Base-by-base conservation (phyloP, 768 basidiomycete genomes). In the Podaxis sp. region DNA sequence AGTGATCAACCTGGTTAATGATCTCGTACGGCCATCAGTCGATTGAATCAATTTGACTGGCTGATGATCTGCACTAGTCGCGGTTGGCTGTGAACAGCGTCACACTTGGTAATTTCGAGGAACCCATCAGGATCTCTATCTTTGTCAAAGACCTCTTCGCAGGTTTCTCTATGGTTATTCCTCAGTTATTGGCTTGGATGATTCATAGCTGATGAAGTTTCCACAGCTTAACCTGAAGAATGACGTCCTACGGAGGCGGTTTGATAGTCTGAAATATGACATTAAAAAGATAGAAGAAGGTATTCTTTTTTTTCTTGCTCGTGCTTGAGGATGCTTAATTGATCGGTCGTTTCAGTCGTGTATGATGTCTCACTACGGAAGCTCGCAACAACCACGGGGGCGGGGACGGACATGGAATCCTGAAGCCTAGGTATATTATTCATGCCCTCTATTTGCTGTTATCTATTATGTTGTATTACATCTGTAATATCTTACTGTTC, bases 251-350 rank as follows among this genome's bases (percentile, higher is more conserved):
- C 85, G 91, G 3, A 82, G 90, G 63, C 77, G 91, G 57, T 94
- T 90, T 69, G 91, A 93, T 69, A 85, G 89, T 65, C 76, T 93
- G 37, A 93, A 94, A 69, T 94, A 93, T 65, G 92, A 93, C 70
- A 83, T 94, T 64, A 93, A 93, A 73, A 93, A 92, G 68, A 89
- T 94, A 17, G 91, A 93, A 76, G 92, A 93, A 86, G 91, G 92
- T 84, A 60, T 53, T 78, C 66, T 46, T n/a, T 27, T 8, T 25
- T 33, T 40, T 55, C 54, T 29, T 27, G 38, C 37, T 15, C 38
- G 36, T 15, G 51, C 57, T 41, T 59, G 51, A 33, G 25, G 36
- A n/a, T 22, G 49, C 58, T 55, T 27, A 51, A 66, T 43, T 38
- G 60, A 55, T 37, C 33, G 25, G 47, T 19, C 27, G 22, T 40